Percentiles rank a stretch among this genome's conserved stretches.
Conservation (phyloP, 306 rosid species). For the Citrullus colocynthis region DNA sequence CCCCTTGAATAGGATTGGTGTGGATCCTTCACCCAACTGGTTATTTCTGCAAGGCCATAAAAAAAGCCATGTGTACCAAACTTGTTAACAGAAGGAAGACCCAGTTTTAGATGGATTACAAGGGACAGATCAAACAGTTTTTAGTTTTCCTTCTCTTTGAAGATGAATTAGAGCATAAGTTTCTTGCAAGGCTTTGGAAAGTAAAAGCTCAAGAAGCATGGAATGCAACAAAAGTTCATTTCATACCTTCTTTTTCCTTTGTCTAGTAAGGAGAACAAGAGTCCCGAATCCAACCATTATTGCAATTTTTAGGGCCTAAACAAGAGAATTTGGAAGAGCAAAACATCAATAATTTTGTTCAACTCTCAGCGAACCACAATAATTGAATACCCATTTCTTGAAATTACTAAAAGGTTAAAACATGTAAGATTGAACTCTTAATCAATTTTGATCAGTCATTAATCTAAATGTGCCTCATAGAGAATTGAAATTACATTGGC, state of each 20-base stretch:
- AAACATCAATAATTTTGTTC: not conserved
- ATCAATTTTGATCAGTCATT: not conserved
- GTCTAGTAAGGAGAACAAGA: conserved; percentile 70
- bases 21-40: not conserved
- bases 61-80: not conserved
- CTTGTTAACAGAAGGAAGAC: not conserved
- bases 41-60: conserved; percentile 2
- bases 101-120: not conserved
- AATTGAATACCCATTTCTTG: not conserved
- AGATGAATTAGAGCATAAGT: not conserved
- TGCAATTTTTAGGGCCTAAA: conserved; percentile 63
- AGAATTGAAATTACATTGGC: conserved; percentile 38
- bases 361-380: not conserved
- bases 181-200: not conserved
- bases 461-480: not conserved
- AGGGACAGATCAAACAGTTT: not conserved
- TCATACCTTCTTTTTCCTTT: conserved; percentile 32
- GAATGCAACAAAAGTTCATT: not conserved
- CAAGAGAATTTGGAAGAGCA: conserved; percentile 6
- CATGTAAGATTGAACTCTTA: not conserved
- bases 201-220: not conserved
- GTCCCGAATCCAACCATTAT: conserved; percentile 65
- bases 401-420: not conserved
- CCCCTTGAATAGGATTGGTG: not conserved
- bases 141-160: not conserved